These are phyloP conservation scores for Ceratocystis albifundus DNA, from an alignment of 2,329 filamentous ascomycete species.

Conservation along the genomic window DNA sequence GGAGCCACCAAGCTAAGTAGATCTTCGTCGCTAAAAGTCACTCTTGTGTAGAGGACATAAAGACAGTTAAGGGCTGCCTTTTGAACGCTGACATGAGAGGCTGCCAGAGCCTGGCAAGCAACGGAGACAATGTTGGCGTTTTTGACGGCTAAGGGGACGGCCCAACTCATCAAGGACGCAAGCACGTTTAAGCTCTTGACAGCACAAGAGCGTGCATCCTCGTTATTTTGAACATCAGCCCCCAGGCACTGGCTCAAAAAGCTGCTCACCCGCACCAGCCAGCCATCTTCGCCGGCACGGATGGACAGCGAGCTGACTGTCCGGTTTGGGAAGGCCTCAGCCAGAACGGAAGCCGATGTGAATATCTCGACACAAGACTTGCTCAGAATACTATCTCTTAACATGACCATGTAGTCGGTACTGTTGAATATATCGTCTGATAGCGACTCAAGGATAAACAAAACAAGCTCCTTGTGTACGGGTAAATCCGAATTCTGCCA, in stretches of 20 bases:
- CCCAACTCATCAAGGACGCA: constrained; percentile 73
- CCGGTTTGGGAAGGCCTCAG: constrained; percentile 63
- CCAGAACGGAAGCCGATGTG: constrained; percentile 63
- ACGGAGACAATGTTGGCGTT: constrained; percentile 57
- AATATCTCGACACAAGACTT: constrained; percentile 90
- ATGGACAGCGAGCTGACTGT: constrained; percentile 52
- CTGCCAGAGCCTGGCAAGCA: constrained; percentile 60
- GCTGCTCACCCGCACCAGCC: constrained; percentile 65
- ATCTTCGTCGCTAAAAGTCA: constrained; percentile 63
- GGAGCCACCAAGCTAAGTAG: constrained; percentile 67
- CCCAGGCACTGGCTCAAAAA: constrained; percentile 64
- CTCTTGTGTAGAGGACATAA: constrained; percentile 68
- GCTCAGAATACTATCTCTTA: constrained; percentile 74
- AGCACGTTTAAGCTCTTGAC: constrained; percentile 67
- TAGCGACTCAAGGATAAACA: constrained; percentile 78
- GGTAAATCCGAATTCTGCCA: constrained; percentile 60
- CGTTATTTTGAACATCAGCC: constrained; percentile 51
- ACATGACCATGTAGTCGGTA: constrained; percentile 73
- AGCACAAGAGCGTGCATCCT: constrained; percentile 57
- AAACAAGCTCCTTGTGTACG: constrained; percentile 69
- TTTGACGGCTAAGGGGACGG: constrained; percentile 69
- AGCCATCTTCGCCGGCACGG: constrained; percentile 71
- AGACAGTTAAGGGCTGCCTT: constrained; percentile 71
- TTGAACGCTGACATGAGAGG: constrained; percentile 58
- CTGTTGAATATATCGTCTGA: constrained; percentile 90